These are phyloP conservation scores for Bjerkandera adusta DNA, from an alignment of 1,284 basidiomycete genomes.

Conservation along the genomic window DNA sequence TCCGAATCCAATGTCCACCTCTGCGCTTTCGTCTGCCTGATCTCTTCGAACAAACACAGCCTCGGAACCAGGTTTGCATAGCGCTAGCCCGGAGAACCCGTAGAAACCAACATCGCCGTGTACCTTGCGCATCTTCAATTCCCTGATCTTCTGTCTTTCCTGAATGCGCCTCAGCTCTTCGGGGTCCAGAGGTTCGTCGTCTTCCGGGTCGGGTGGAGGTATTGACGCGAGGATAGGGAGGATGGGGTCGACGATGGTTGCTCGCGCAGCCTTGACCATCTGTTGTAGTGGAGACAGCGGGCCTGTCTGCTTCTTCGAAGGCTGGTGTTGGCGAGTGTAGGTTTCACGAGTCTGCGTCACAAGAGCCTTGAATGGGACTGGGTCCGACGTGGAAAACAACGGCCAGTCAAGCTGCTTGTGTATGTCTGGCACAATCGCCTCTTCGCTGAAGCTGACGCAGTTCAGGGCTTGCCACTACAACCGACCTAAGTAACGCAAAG, in stretches of 20 bases:
- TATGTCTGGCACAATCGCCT: conserved; percentile 33
- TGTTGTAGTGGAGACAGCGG: conserved; percentile 59
- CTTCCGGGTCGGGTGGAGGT: conserved; percentile 34
- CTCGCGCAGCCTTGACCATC: conserved; percentile 53
- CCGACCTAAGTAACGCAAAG: too few relatives aligned
- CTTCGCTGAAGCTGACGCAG: conserved; percentile 48
- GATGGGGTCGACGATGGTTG: conserved; percentile 59
- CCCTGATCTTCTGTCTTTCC: conserved; percentile 50
- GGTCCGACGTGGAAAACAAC: conserved; percentile 43
- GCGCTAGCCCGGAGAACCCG: conserved; percentile 28
- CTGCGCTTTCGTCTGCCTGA: conserved; percentile 55
- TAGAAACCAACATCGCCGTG: conserved; percentile 23
- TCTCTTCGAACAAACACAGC: conserved; percentile 54
- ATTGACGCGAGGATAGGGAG: conserved; percentile 39
- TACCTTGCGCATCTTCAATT: conserved; percentile 55
- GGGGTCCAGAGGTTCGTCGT: conserved; percentile 37
- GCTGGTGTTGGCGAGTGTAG: conserved; percentile 34
- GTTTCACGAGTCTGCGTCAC: conserved; percentile 34
- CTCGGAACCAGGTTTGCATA: conserved; percentile 22
- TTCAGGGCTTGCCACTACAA: too few relatives aligned
- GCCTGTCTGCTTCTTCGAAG: conserved; percentile 39
- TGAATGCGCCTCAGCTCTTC: conserved; percentile 41
- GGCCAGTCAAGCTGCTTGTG: conserved; percentile 52
- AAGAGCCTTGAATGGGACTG: conserved; percentile 44
- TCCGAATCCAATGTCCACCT: conserved; percentile 47